phyloP scores from a whole-genome alignment of 805 yeast genomes.

The Nakazawaea ernobii region DNA sequence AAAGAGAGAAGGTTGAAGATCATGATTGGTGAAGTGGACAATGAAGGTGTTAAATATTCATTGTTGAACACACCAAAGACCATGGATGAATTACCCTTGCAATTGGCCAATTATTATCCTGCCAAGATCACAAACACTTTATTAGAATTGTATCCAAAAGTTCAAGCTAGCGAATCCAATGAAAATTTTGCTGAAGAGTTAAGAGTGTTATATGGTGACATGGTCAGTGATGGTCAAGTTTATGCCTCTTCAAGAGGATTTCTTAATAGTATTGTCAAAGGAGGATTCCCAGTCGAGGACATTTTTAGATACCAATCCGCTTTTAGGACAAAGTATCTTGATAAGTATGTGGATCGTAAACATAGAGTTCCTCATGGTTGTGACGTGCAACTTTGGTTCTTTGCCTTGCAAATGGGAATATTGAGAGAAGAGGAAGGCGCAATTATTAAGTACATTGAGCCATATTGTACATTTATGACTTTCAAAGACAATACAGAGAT shows the following conservation, averaged over 20 bases:
- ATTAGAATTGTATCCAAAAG: slow-evolving; percentile 14
- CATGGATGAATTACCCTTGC: slow-evolving; percentile 23
- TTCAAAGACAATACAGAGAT: neutral
- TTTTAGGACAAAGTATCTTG: slow-evolving; percentile 22
- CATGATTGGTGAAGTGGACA: slow-evolving; percentile 29
- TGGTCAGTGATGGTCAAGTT: slow-evolving; percentile 33
- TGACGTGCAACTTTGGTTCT: slow-evolving; percentile 32
- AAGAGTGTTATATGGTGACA: slow-evolving; percentile 26
- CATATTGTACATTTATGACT: slow-evolving; percentile 7
- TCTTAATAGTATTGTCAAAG: slow-evolving; percentile 22
- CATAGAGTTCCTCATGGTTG: slow-evolving; percentile 30
- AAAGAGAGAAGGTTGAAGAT: slow-evolving; percentile 18
- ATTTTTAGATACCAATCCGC: slow-evolving; percentile 27
- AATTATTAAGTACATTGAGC: slow-evolving; percentile 4
- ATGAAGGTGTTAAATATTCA: slow-evolving; percentile 28
- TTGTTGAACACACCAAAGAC: slow-evolving; percentile 25
- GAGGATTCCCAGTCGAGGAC: slow-evolving; percentile 23
- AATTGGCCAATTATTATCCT: slow-evolving; percentile 33
- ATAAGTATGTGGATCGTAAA: slow-evolving; percentile 15
- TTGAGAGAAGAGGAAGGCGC: slow-evolving; percentile 20
- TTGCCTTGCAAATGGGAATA: slow-evolving; percentile 21
- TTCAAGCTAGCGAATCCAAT: slow-evolving; percentile 14
- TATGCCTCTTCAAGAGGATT: slow-evolving; percentile 32
- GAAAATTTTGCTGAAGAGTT: slow-evolving; percentile 17
- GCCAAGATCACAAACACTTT: slow-evolving; percentile 21